Evolutionary conservation across 108 stramenopile genomes (phyloP), one percentile per base, ranked within the genome.

Genomic region (Skeletonema grethae): DNA sequence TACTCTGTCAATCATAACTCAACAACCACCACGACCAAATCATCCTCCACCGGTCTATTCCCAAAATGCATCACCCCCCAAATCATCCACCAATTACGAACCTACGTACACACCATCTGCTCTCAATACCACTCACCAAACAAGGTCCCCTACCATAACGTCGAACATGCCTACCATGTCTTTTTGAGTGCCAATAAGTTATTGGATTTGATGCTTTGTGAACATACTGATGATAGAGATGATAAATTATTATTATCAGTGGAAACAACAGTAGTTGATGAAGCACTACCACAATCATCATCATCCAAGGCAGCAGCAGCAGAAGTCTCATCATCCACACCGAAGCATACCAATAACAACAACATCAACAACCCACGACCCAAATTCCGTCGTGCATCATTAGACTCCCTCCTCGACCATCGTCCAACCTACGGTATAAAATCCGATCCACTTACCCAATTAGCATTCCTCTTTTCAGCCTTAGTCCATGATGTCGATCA

Each of bases 191-290:
- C 69, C 11, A 74, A 69, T 22, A 74, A 74, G 61, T 25, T 72
- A 8, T 59, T 90, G 59, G 93, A 94, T 68, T 77, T 94, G 86
- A 82, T 91, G 64, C 72, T 89, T 1, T 58, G 71, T 45, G 65
- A 80, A 24, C 7, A 39, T 20, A 28, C 72, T 28, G 41, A 63
- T 65, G 50, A 22, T 20, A 2, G 4, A 3, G 50, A 53, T 6
- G 50, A 53, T 24, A 8, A 53, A 22, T 53, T 53, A 22, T 53
- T 53, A 2, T 15, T 22, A 9, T 7, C 0, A 2, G 50, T 24
- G 22, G 50, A 22, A 28, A 28, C 25, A 28, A 2, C 22, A 53
- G 50, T 31, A 64, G 36, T n/a, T n/a, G n/a, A n/a, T n/a, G n/a
- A n/a, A n/a, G n/a, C 41, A 46, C 20, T 15, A 24, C 18, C 67